Evolutionary conservation across 2,329 filamentous ascomycete genomes (phyloP), one percentile per base, ranked within the genome.

Genomic region (Alternaria sp.): DNA sequence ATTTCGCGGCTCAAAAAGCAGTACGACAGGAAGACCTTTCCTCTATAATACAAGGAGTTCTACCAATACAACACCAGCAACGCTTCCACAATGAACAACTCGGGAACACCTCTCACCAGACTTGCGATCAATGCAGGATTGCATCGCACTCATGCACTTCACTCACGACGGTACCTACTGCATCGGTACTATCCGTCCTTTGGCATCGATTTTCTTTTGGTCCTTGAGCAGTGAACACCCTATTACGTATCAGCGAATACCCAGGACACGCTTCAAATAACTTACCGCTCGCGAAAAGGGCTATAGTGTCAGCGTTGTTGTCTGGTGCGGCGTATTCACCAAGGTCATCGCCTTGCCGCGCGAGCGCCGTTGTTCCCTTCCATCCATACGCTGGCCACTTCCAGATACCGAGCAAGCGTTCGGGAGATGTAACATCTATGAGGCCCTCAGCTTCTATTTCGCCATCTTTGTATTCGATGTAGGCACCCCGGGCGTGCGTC

Each of bases 261-360:
- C 46, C 12, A 21, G 26, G 25, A 19, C 8, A 30, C 25, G 23
- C 13, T 50, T 25, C 23, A 26, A 13, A 26, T 21, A 25, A 59
- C 61, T 15, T 59, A 63, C 61, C 56, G 28, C 60, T 67, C 8
- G n/a, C 61, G 30, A 67, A 64, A 6, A 64, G 49, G 6, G 64
- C 61, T 19, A 67, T 13, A 11, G 64, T 50, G 26, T 67, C 65
- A 6, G 62, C 54, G 47, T 65, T 67, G 46, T 67, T 57, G 40
- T 67, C 65, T 21, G 65, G 25, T n/a, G 56, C 65, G 9, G 40
- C 32, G 6, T 36, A 15, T 17, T 44, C 11, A 12, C 57, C 46
- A 49, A 46, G 25, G 9, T 54, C 50, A 46, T 49, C 26, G 26
- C 26, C 26, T 28, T 28, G 26, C 26, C 26, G 26, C 10, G 15